Conservation (phyloP, 805 yeast species). For the Yarrowia sp. region DNA sequence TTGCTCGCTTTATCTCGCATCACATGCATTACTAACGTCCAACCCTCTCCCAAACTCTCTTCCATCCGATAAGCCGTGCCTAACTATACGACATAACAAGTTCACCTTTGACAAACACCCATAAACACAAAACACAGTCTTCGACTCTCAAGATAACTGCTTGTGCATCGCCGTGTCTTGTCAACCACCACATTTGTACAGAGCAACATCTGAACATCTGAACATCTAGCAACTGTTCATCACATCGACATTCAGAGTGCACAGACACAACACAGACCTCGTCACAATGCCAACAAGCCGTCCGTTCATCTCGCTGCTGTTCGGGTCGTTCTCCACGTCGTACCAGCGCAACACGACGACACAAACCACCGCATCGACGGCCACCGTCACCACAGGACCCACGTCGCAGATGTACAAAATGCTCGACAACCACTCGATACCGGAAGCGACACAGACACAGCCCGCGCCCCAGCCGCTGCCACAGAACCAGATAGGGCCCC, state of each 20-base stretch:
- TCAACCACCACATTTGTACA: too few species aligned
- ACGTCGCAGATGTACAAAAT: slow-evolving; percentile 19
- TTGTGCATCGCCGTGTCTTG: too few species aligned
- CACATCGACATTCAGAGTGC: background rate
- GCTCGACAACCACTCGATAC: slow-evolving; percentile 17
- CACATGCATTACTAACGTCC: slow-evolving; percentile 16
- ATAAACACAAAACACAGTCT: background rate
- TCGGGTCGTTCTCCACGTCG: slow-evolving; percentile 22
- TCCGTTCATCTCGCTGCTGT: slow-evolving; percentile 24
- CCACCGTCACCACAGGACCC: slow-evolving; percentile 12
- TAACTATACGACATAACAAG: slow-evolving; percentile 5
- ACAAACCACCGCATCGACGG: background rate
- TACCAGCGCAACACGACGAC: slow-evolving; percentile 19
- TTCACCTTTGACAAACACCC: background rate
- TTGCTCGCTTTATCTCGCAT: slow-evolving; percentile 24
- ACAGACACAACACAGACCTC: background rate
- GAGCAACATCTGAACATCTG: too few species aligned
- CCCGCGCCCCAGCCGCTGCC: background rate
- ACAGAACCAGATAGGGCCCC: background rate
- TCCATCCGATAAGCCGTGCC: slow-evolving; percentile 24
- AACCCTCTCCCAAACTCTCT: background rate
- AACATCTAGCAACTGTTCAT: too few species aligned
- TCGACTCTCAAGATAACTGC: too few species aligned
- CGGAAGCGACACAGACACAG: slow-evolving; percentile 7
- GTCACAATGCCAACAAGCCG: slow-evolving; percentile 7